Conservation (phyloP, 2,329 filamentous ascomycete species). For the Beauveria sp. region DNA sequence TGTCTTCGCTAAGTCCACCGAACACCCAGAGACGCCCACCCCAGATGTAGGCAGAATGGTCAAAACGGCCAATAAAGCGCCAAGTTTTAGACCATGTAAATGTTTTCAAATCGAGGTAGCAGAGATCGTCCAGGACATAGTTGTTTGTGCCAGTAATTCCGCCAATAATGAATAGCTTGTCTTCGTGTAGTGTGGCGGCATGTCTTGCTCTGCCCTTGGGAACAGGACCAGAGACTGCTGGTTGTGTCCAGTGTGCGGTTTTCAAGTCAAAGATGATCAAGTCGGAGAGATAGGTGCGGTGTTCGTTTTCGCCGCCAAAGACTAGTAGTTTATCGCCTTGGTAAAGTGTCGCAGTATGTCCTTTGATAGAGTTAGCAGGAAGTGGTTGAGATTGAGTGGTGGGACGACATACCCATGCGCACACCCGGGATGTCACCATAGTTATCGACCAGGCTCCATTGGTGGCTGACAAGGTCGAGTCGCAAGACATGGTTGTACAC, state of each 20-base stretch:
- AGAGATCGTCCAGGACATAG: slow-evolving; percentile 89
- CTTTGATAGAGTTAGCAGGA: slow-evolving; percentile 35
- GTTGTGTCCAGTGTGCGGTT: slow-evolving; percentile 91
- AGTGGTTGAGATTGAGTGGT: neutral
- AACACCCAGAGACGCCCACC: slow-evolving; percentile 92
- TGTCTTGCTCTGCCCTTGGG: slow-evolving; percentile 89
- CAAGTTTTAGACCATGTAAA: slow-evolving; percentile 96
- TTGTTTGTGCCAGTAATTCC: slow-evolving; percentile 93
- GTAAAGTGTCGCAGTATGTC: slow-evolving; percentile 91
- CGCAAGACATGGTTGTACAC: slow-evolving; percentile 96
- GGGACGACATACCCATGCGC: slow-evolving; percentile 67
- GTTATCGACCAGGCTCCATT: slow-evolving; percentile 96
- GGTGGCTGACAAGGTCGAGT: slow-evolving; percentile 77
- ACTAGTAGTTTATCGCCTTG: slow-evolving; percentile 92
- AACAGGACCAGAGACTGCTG: slow-evolving; percentile 73
- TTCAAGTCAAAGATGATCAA: slow-evolving; percentile 93
- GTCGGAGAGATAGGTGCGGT: slow-evolving; percentile 89
- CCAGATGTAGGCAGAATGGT: slow-evolving; percentile 92
- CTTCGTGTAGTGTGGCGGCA: slow-evolving; percentile 88
- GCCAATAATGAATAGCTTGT: slow-evolving; percentile 92
- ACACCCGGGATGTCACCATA: slow-evolving; percentile 97
- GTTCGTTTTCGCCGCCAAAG: slow-evolving; percentile 96
- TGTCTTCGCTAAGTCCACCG: slow-evolving; percentile 87
- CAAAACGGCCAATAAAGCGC: slow-evolving; percentile 91
- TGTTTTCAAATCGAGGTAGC: slow-evolving; percentile 92